Conservation (phyloP, 176 grass and related monocot genomes). For the Phragmites australis region DNA sequence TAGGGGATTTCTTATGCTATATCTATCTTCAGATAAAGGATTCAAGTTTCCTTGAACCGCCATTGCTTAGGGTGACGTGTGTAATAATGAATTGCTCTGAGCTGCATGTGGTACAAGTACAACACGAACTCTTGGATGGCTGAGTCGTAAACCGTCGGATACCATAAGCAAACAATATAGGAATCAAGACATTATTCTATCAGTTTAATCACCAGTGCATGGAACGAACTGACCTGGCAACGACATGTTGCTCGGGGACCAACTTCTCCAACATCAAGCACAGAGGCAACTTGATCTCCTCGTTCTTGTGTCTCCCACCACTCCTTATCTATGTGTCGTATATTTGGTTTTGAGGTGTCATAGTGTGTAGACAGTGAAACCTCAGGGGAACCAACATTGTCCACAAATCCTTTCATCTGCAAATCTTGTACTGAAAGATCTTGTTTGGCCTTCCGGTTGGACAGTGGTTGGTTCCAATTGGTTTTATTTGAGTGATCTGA, state of each 20-base stretch:
- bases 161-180: slow-evolving; percentile 6
- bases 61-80: not conserved
- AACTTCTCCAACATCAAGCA: slow-evolving; percentile 67
- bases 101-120: not conserved
- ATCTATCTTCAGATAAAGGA: not conserved
- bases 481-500: slow-evolving; percentile 37
- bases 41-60: slow-evolving; percentile 10
- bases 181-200: not conserved
- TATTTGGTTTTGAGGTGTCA: slow-evolving; percentile 33
- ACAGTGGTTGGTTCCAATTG: slow-evolving; percentile 33
- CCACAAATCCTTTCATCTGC: slow-evolving; percentile 72
- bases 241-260: slow-evolving; percentile 56
- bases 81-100: slow-evolving; percentile 15
- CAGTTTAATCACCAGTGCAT: not conserved
- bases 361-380: slow-evolving; percentile 33
- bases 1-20: not conserved
- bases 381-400: slow-evolving; percentile 55
- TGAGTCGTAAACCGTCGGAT: not conserved
- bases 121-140: not conserved
- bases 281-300: slow-evolving; percentile 56
- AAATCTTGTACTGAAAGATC: slow-evolving; percentile 52
- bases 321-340: slow-evolving; percentile 44
- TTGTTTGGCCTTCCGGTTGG: slow-evolving; percentile 47
- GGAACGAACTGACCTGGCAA: slow-evolving; percentile 67
- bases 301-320: slow-evolving; percentile 82